Percentiles rank a stretch among this genome's conserved stretches.
phyloP scores from a whole-genome alignment of 2,329 filamentous ascomycete genomes.

The Colletotrichum higginsianum region DNA sequence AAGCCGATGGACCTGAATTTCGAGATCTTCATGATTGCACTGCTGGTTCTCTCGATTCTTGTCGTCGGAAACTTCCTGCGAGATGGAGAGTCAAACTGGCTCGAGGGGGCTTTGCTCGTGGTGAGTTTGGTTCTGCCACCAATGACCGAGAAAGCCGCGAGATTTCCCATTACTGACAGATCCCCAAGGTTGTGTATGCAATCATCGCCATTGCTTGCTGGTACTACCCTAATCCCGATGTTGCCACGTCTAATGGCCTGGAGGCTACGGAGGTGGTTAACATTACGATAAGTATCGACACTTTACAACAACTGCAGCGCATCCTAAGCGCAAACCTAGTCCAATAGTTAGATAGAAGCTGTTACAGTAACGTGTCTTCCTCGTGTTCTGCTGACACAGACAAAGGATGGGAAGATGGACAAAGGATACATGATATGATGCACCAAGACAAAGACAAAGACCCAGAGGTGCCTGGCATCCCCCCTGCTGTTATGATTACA shows the following conservation, averaged over 20 bases:
- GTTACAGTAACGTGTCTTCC: no score
- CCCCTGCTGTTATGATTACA: not conserved
- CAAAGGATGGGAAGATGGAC: no score
- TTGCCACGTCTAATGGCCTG: constrained; percentile 53
- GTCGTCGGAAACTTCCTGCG: constrained; percentile 83
- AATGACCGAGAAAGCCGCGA: not conserved
- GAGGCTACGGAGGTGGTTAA: constrained; percentile 46
- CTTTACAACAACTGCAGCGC: constrained; percentile 48
- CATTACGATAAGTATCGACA: constrained; percentile 50
- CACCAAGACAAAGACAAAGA: no score
- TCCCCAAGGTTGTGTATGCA: constrained; percentile 55
- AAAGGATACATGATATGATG: no score
- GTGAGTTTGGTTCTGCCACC: constrained; percentile 51
- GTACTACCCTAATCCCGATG: constrained; percentile 61
- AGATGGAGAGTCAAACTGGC: constrained; percentile 82
- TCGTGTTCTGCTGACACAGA: no score
- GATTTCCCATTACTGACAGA: not conserved
- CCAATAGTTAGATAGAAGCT: not conserved
- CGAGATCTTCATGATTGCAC: constrained; percentile 81
- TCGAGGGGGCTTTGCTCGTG: constrained; percentile 80
- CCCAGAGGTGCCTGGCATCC: no score
- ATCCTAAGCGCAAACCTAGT: constrained; percentile 43
- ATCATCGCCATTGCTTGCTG: constrained; percentile 62
- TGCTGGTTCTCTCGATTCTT: constrained; percentile 81
- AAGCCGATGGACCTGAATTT: constrained; percentile 80